A percentile compares a stretch with the other conserved stretches of the same genome.
Conservation (phyloP, 78 protist genomes). For the Dictyostelium firmibasis region DNA sequence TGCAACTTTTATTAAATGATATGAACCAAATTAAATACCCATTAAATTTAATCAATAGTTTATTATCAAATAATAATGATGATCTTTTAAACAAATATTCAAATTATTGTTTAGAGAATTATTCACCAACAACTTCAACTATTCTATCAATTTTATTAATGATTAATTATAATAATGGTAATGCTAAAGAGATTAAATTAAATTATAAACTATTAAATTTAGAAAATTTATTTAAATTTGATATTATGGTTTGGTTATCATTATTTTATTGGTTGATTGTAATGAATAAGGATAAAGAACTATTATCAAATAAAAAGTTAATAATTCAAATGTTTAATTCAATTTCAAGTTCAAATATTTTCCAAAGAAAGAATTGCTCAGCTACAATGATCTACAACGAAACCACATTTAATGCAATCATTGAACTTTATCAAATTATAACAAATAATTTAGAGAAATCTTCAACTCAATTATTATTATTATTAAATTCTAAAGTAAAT, state of each 20-base stretch:
- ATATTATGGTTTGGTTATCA: background rate
- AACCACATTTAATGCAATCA: background rate
- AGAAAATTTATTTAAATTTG: background rate
- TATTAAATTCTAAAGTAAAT: background rate
- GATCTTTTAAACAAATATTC: background rate
- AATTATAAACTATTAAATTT: background rate
- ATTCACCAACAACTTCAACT: background rate
- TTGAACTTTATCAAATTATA: background rate
- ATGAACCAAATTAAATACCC: background rate
- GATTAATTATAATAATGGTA: background rate
- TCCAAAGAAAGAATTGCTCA: background rate
- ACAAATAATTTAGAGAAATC: background rate
- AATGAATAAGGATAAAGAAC: background rate
- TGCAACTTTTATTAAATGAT: background rate
- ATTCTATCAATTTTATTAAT: background rate
- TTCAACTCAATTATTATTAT: background rate
- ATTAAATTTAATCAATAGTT: background rate
- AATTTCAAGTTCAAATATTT: conserved; percentile 8
- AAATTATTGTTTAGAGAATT: conserved; percentile 9
- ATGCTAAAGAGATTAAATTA: background rate
- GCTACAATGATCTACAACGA: background rate
- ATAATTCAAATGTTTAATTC: background rate
- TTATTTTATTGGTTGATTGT: background rate
- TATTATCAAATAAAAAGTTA: background rate
- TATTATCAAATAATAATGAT: background rate